These are phyloP conservation scores for Talaromyces sp. DNA, from an alignment of 2,329 filamentous ascomycete species.

Conservation along the genomic window DNA sequence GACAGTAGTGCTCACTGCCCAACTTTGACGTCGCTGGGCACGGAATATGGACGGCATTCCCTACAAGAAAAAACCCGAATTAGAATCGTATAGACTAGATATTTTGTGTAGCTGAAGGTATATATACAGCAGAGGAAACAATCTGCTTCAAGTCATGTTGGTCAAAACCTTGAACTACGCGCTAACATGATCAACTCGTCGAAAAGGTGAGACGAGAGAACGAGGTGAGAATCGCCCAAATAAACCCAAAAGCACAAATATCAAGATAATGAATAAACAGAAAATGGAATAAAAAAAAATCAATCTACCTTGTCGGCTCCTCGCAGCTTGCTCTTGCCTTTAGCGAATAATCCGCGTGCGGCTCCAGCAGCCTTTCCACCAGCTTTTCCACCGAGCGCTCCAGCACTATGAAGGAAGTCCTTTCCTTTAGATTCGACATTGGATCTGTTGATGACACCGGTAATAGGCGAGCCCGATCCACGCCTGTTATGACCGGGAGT, in stretches of 20 bases:
- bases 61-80: conserved; percentile 19
- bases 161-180: conserved; percentile 5
- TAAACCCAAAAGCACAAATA: not conserved
- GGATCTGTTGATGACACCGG: conserved; percentile 50
- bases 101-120: conserved; percentile 19
- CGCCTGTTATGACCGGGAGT: conserved; percentile 34
- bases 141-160: conserved; percentile 5
- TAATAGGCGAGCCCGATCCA: conserved; percentile 36
- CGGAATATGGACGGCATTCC: conserved; percentile 18
- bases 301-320: conserved; percentile 79
- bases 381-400: conserved; percentile 64
- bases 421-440: conserved; percentile 81
- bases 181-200: conserved; percentile 6
- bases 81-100: conserved; percentile 18
- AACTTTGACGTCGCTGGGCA: conserved; percentile 14
- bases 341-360: conserved; percentile 85
- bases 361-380: conserved; percentile 66
- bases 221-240: conserved; percentile 24
- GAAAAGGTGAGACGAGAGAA: conserved; percentile 3
- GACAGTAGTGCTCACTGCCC: not conserved
- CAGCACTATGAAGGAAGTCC: conserved; percentile 80
- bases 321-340: conserved; percentile 80
- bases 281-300: conserved; percentile 37
- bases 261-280: not conserved
- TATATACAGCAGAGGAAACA: conserved; percentile 14